Conservation (phyloP, 257 asterid genomes). For the Buddleja alternifolia region DNA sequence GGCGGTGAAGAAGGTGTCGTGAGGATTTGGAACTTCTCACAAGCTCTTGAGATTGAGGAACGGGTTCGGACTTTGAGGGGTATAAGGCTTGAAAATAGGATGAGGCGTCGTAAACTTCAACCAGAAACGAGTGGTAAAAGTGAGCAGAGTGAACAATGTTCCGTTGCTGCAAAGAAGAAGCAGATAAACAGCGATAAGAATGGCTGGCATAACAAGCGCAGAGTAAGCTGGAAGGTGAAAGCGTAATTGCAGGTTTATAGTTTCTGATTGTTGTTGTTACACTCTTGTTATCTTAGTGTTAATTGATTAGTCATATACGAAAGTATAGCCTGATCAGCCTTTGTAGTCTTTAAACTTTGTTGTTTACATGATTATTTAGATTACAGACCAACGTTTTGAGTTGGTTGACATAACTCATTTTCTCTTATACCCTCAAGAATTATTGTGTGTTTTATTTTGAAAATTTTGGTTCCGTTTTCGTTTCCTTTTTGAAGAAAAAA, state of each 20-base stretch:
- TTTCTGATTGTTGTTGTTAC: constrained; percentile 21
- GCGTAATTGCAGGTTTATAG: constrained; percentile 43
- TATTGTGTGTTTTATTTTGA: no score
- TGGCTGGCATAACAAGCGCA: constrained; percentile 73
- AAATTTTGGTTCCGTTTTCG: neutral
- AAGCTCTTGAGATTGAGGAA: constrained; percentile 80
- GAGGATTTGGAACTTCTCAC: constrained; percentile 90
- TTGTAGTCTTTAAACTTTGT: neutral
- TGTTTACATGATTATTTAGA: neutral
- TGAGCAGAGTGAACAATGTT: constrained; percentile 64
- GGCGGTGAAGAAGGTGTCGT: constrained; percentile 95
- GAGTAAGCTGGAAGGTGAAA: constrained; percentile 73
- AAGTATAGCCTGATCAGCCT: neutral
- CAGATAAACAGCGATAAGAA: constrained; percentile 64
- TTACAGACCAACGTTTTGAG: constrained; percentile 11
- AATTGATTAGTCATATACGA: constrained; percentile 13
- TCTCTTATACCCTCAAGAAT: no score
- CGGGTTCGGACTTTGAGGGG: constrained; percentile 57
- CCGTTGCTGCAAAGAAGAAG: constrained; percentile 79
- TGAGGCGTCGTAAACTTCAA: constrained; percentile 78
- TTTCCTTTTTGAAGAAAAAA: neutral
- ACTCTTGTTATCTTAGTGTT: constrained; percentile 21
- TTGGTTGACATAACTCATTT: neutral
- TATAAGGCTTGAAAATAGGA: constrained; percentile 73
- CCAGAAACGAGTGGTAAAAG: constrained; percentile 48